Base-by-base conservation (phyloP, 805 yeast species). In the Diddensiella santjacobensis region DNA sequence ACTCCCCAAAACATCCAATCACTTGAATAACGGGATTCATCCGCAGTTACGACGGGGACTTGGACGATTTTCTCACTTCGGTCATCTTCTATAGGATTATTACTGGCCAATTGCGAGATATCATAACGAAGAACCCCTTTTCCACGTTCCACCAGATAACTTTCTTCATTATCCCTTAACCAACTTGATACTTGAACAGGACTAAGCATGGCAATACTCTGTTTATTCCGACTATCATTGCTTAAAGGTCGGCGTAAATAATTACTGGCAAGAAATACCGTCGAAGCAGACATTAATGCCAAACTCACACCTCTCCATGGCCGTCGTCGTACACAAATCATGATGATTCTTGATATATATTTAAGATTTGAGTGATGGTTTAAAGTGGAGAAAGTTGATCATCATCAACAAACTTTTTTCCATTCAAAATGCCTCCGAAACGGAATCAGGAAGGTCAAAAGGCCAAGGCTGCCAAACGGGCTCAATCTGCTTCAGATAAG, bases 1-100 rank as follows among this genome's bases (percentile, higher is more conserved):
- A 93, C 80, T 3, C 98, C 96, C 79, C 95, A 93, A 62, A 93
- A 88, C 77, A 86, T 84, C 85, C 96, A 84, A 65, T 91, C 96
- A 6, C 75, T 62, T 20, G 67, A 67, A n/a, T 71, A 66, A 19
- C 59, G 56, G 58, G 69, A 58, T 65, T 75, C 72, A 55, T 75
- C 63, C n/a, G 52, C 54, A 42, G 71, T 51, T 15, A 60, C 56
- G 22, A 79, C 72, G 51, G 78, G 80, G 49, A 82, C 87, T 58
- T 79, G 80, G n/a, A 84, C 68, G 22, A 68, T 80, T 53, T 83
- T 84, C 61, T 90, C 98, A 1, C 91, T 78, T 51, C 93, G 79
- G 60, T 87, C 96, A 64, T 93, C 99, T 64, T 93, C 99, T 54
- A 90, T 87, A 8, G 98, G 98, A 46, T 84, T 81, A 65, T 93